Evolutionary conservation across 2,329 filamentous ascomycete species (phyloP).

Genomic region (Sclerotinia trifoliorum): DNA sequence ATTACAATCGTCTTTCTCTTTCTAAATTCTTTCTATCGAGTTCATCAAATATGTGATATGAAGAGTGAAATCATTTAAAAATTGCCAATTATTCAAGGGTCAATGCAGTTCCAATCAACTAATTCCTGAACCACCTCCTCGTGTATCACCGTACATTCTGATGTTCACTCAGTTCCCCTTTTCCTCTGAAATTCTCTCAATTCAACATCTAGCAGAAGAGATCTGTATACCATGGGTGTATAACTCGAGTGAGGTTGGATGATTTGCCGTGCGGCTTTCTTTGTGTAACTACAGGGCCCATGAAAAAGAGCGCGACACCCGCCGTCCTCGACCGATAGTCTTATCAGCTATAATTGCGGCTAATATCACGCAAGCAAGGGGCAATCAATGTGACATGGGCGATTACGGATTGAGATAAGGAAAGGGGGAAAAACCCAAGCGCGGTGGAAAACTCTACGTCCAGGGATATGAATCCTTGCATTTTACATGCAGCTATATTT

Average conservation of each 20-base stretch:
- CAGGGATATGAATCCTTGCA: constrained; percentile 24
- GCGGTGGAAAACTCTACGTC: constrained; percentile 9
- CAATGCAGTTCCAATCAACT: background rate
- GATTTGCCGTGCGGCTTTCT: constrained; percentile 17
- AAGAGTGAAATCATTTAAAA: constrained; percentile 4
- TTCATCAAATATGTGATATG: constrained; percentile 3
- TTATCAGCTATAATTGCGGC: constrained; percentile 14
- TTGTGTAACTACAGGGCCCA: constrained; percentile 17
- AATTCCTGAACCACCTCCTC: background rate
- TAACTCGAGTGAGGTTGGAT: constrained; percentile 15
- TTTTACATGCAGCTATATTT: constrained; percentile 22
- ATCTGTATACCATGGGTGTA: background rate
- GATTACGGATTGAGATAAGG: background rate
- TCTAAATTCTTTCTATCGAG: background rate
- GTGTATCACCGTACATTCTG: background rate
- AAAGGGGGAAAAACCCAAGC: constrained; percentile 8
- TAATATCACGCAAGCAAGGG: constrained; percentile 14
- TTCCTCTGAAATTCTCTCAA: background rate
- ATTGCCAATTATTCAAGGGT: background rate
- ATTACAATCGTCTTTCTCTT: constrained; percentile 6
- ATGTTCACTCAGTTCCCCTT: background rate
- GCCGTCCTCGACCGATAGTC: background rate
- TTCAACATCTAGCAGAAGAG: background rate
- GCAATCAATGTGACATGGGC: background rate
- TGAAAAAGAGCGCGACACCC: constrained; percentile 14